These are phyloP conservation scores for Argentina anserina DNA, from an alignment of 306 rosid genomes.

Conservation along the genomic window DNA sequence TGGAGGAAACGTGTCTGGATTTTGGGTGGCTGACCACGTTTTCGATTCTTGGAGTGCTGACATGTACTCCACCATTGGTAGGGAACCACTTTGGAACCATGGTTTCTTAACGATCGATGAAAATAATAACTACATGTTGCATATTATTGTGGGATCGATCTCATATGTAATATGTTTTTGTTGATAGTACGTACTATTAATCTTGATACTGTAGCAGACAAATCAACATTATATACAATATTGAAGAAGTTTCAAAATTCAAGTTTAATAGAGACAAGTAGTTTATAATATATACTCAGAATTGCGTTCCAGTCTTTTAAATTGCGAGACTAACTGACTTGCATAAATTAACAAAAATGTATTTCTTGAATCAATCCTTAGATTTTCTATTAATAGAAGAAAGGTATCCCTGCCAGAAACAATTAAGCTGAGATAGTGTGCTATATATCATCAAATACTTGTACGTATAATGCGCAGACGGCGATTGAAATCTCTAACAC, in stretches of 20 bases:
- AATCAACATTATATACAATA: too few species aligned
- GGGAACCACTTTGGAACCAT: neutral
- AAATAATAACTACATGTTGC: too few species aligned
- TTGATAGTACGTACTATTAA: too few species aligned
- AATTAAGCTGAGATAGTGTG: neutral
- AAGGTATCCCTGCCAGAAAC: neutral
- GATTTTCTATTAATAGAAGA: neutral
- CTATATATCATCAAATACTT: neutral
- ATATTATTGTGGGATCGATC: too few species aligned
- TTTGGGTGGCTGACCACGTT: slow-evolving; percentile 3
- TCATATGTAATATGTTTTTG: too few species aligned
- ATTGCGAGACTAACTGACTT: neutral
- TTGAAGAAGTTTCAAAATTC: neutral
- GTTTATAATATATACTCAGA: neutral
- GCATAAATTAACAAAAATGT: neutral
- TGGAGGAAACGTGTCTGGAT: neutral
- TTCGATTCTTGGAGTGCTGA: neutral
- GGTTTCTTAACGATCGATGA: neutral
- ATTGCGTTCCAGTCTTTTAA: too few species aligned
- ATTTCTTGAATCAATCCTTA: neutral
- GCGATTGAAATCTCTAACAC: neutral
- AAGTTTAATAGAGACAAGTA: neutral
- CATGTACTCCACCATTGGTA: neutral
- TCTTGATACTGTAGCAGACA: too few species aligned
- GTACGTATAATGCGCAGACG: neutral